Evolutionary conservation across 305 asterid species (phyloP).

Genomic region (Fraxinus floribunda): DNA sequence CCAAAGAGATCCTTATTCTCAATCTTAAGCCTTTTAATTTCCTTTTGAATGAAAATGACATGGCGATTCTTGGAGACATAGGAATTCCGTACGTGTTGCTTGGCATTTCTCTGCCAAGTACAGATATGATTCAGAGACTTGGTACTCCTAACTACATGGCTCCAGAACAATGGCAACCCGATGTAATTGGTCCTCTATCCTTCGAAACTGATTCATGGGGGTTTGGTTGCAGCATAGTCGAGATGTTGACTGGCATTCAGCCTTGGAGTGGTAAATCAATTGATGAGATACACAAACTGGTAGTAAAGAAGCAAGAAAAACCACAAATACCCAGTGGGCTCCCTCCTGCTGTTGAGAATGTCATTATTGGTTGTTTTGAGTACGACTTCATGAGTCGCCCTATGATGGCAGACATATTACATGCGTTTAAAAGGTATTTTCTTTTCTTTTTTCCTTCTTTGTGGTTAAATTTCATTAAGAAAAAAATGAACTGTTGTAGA

Average conservation of each 20-base stretch:
- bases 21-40: slow-evolving; percentile 85
- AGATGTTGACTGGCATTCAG: slow-evolving; percentile 79
- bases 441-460: not conserved
- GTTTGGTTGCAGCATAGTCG: slow-evolving; percentile 86
- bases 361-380: slow-evolving; percentile 82
- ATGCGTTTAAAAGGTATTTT: slow-evolving; percentile 74
- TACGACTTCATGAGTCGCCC: slow-evolving; percentile 87
- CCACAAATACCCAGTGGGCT: slow-evolving; percentile 80
- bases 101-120: slow-evolving; percentile 57
- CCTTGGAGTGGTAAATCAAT: slow-evolving; percentile 88
- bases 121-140: slow-evolving; percentile 61
- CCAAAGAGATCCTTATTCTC: slow-evolving; percentile 70
- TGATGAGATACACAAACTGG: slow-evolving; percentile 59
- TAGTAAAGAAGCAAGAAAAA: slow-evolving; percentile 64
- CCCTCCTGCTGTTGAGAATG: slow-evolving; percentile 81
- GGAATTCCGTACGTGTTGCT: slow-evolving; percentile 67
- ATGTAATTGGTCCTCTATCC: slow-evolving; percentile 79
- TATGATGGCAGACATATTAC: slow-evolving; percentile 70
- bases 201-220: slow-evolving; percentile 96
- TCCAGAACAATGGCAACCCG: slow-evolving; percentile 96
- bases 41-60: slow-evolving; percentile 61
- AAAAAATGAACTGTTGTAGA: not conserved
- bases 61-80: slow-evolving; percentile 68
- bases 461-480: not conserved
- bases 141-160: slow-evolving; percentile 95